A percentile compares a stretch with the other conserved stretches of the same genome.
phyloP scores from a whole-genome alignment of 2,329 filamentous ascomycete genomes.

The Cyphellophora attinorum region DNA sequence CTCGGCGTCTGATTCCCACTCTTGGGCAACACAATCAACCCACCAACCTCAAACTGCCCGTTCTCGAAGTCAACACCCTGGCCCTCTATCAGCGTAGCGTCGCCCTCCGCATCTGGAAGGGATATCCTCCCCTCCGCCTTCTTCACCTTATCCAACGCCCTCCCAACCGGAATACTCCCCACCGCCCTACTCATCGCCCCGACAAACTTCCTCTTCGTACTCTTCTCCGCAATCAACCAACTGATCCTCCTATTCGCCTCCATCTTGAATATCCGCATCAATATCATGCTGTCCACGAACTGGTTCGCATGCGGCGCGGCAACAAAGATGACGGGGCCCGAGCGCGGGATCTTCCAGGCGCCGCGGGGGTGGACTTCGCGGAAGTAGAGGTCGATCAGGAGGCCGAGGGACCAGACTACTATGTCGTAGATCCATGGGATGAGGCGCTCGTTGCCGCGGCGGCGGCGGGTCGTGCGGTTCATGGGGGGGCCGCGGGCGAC shows the following conservation, averaged over 20 bases:
- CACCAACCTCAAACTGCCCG: slow-evolving; percentile 61
- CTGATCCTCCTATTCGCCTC: slow-evolving; percentile 84
- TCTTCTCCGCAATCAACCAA: slow-evolving; percentile 91
- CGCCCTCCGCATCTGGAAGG: slow-evolving; percentile 74
- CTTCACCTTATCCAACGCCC: slow-evolving; percentile 82
- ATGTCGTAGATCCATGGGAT: slow-evolving; percentile 42
- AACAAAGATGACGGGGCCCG: slow-evolving; percentile 86
- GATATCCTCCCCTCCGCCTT: slow-evolving; percentile 72
- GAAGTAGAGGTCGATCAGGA: slow-evolving; percentile 94
- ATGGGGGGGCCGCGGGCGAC: no score
- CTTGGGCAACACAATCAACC: slow-evolving; percentile 77
- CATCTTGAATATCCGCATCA: slow-evolving; percentile 80
- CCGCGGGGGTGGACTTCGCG: slow-evolving; percentile 91
- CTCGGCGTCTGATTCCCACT: slow-evolving; percentile 72
- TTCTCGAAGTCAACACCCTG: slow-evolving; percentile 74
- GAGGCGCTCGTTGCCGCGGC: slow-evolving; percentile 32
- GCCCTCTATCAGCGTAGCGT: slow-evolving; percentile 72
- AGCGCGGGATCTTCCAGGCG: slow-evolving; percentile 85
- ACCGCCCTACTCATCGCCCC: slow-evolving; percentile 76
- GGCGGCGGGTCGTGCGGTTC: no score
- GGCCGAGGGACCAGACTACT: slow-evolving; percentile 40
- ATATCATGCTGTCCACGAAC: slow-evolving; percentile 91
- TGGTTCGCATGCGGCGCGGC: slow-evolving; percentile 96
- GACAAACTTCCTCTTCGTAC: slow-evolving; percentile 80
- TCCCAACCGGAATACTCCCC: slow-evolving; percentile 84